These are phyloP conservation scores for Taphrina betulina DNA, from an alignment of 1,139 yeast genomes.

Conservation along the genomic window DNA sequence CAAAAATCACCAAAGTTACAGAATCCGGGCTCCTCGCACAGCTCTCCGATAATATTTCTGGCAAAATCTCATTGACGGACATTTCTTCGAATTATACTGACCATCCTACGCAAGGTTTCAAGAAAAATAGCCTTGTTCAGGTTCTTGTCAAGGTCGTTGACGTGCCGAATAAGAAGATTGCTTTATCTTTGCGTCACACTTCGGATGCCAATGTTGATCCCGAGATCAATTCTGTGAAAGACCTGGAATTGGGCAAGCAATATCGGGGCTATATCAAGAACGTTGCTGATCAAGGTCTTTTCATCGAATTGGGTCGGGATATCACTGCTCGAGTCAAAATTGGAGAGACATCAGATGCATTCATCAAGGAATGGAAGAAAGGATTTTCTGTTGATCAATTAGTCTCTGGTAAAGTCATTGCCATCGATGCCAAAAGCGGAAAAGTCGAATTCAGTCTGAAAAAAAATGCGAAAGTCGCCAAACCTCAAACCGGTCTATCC, in stretches of 20 bases:
- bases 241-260: slow-evolving; percentile 66
- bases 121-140: slow-evolving; percentile 61
- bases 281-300: slow-evolving; percentile 73
- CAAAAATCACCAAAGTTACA: slow-evolving; percentile 61
- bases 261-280: slow-evolving; percentile 77
- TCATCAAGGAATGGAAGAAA: slow-evolving; percentile 82
- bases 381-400: slow-evolving; percentile 67
- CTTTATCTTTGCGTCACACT: slow-evolving; percentile 34
- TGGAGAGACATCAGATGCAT: slow-evolving; percentile 76
- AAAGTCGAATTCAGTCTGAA: slow-evolving; percentile 75
- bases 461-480: slow-evolving; percentile 76
- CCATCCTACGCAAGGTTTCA: slow-evolving; percentile 51
- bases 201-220: slow-evolving; percentile 47
- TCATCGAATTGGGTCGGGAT: slow-evolving; percentile 70
- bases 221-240: slow-evolving; percentile 53
- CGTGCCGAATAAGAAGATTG: slow-evolving; percentile 45
- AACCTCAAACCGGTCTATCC: slow-evolving; percentile 54
- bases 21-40: slow-evolving; percentile 66
- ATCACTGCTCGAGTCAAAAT: slow-evolving; percentile 80
- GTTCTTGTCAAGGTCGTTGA: slow-evolving; percentile 42
- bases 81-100: slow-evolving; percentile 69
- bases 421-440: slow-evolving; percentile 55
- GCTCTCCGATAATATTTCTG: slow-evolving; percentile 44
- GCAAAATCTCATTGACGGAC: slow-evolving; percentile 71
- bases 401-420: slow-evolving; percentile 71